These are phyloP conservation scores for Martensiomyces pterosporus DNA, from an alignment of 192 early-diverging fungal genomes.

Conservation along the genomic window DNA sequence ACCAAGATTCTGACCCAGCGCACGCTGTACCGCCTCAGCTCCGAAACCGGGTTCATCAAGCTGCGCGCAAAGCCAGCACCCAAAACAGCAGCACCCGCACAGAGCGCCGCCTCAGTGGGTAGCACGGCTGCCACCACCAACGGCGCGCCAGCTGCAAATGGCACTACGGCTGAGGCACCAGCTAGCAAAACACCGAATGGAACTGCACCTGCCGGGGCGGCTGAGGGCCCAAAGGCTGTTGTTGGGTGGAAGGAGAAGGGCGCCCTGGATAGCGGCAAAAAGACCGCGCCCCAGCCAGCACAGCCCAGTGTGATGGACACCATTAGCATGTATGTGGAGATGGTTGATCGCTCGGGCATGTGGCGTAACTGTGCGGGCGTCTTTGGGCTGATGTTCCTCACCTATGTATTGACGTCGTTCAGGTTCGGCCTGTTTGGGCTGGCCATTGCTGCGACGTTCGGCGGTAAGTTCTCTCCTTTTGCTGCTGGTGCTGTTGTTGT, in stretches of 20 bases:
- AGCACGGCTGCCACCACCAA: slow-evolving; percentile 2
- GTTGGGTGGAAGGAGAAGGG: slow-evolving; percentile 50
- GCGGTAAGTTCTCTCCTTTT: too few species aligned
- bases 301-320: slow-evolving; percentile 41
- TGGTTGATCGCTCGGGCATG: slow-evolving; percentile 47
- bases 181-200: background rate
- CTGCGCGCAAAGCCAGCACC: slow-evolving; percentile 30
- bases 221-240: slow-evolving; percentile 15
- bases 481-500: too few species aligned
- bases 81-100: slow-evolving; percentile 1
- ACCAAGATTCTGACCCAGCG: slow-evolving; percentile 43
- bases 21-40: slow-evolving; percentile 37
- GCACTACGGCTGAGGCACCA: too few species aligned
- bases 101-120: slow-evolving; percentile 1
- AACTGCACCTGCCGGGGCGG: background rate
- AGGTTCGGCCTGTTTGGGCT: slow-evolving; percentile 49
- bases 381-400: slow-evolving; percentile 47
- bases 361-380: slow-evolving; percentile 54
- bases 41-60: slow-evolving; percentile 45
- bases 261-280: slow-evolving; percentile 46
- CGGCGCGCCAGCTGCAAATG: background rate
- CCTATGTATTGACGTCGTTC: slow-evolving; percentile 45
- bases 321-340: slow-evolving; percentile 38
- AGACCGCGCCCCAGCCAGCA: slow-evolving; percentile 22
- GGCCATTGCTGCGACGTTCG: slow-evolving; percentile 28